Evolutionary conservation across 768 basidiomycete genomes (phyloP).

Genomic region (Infundibulicybe gibba): DNA sequence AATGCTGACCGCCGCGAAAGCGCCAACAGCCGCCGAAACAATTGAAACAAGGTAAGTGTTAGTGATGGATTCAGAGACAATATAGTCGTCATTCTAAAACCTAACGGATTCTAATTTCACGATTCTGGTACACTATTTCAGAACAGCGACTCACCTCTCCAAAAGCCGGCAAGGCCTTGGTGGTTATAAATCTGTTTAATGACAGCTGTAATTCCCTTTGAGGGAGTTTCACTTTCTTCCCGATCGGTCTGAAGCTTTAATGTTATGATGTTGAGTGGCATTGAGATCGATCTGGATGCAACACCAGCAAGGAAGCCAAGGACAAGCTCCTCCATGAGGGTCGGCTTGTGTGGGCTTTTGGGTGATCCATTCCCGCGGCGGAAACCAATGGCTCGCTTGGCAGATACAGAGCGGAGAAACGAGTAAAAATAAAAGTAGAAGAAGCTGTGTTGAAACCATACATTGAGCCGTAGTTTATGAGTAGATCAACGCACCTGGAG

Average conservation of each 20-base stretch:
- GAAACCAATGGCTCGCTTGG: conserved; percentile 23
- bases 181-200: conserved; percentile 41
- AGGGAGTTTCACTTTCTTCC: conserved; percentile 23
- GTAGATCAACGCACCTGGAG: conserved; percentile 37
- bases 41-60: conserved; percentile 50
- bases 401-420: conserved; percentile 37
- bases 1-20: conserved; percentile 15
- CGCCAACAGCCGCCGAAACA: conserved; percentile 38
- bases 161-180: conserved; percentile 50
- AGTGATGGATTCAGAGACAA: conserved; percentile 56
- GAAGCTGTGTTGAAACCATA: conserved; percentile 33
- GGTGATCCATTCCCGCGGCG: conserved; percentile 1
- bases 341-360: conserved; percentile 24
- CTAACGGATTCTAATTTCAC: conserved; percentile 17
- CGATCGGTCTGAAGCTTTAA: conserved; percentile 47
- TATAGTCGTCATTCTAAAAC: conserved; percentile 46
- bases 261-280: conserved; percentile 54
- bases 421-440: conserved; percentile 60
- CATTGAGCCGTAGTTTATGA: background rate
- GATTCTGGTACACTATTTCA: background rate
- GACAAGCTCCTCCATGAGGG: conserved; percentile 43
- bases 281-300: conserved; percentile 48
- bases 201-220: conserved; percentile 24
- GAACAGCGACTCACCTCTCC: conserved; percentile 39
- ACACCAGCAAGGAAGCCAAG: conserved; percentile 58